These are phyloP conservation scores for Lindgomyces ingoldianus DNA, from an alignment of 495 filamentous ascomycete species.

Conservation along the genomic window DNA sequence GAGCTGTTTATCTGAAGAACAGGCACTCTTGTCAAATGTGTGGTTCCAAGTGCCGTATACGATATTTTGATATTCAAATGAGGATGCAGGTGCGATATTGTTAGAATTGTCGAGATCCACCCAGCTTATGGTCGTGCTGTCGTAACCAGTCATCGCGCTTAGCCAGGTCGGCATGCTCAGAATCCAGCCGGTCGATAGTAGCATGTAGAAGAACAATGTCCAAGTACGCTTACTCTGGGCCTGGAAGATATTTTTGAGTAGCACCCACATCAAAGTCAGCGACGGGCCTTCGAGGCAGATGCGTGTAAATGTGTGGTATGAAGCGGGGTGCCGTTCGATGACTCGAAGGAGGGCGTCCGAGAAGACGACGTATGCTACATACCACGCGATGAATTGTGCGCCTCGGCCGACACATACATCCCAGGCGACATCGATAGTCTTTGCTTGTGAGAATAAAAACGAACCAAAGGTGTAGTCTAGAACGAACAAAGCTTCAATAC, in stretches of 20 bases:
- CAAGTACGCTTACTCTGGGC: conserved; percentile 4
- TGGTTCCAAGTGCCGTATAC: neutral
- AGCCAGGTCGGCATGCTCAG: conserved; percentile 9
- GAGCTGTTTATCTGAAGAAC: too few species aligned
- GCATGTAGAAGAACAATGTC: conserved; percentile 16
- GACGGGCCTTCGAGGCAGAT: conserved; percentile 1
- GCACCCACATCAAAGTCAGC: neutral
- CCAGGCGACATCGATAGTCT: conserved; percentile 20
- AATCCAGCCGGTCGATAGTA: conserved; percentile 6
- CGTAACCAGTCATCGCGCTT: conserved; percentile 22
- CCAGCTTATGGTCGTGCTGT: conserved; percentile 7
- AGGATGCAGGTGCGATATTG: conserved; percentile 5
- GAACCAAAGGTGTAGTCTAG: conserved; percentile 9
- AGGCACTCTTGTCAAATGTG: neutral
- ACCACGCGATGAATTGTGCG: conserved; percentile 20
- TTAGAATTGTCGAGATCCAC: conserved; percentile 1
- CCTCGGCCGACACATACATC: conserved; percentile 21
- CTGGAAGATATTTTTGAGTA: conserved; percentile 2
- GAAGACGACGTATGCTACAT: conserved; percentile 17
- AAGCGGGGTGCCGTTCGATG: conserved; percentile 22
- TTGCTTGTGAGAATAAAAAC: conserved; percentile 15
- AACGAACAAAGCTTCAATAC: conserved; percentile 5
- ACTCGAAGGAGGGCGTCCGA: conserved; percentile 13
- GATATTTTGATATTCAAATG: neutral
- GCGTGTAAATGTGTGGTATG: conserved; percentile 2